A percentile compares a stretch with the other conserved stretches of the same genome.
Conservation (phyloP, 2,329 filamentous ascomycete genomes). For the Plenodomus biglobosus region DNA sequence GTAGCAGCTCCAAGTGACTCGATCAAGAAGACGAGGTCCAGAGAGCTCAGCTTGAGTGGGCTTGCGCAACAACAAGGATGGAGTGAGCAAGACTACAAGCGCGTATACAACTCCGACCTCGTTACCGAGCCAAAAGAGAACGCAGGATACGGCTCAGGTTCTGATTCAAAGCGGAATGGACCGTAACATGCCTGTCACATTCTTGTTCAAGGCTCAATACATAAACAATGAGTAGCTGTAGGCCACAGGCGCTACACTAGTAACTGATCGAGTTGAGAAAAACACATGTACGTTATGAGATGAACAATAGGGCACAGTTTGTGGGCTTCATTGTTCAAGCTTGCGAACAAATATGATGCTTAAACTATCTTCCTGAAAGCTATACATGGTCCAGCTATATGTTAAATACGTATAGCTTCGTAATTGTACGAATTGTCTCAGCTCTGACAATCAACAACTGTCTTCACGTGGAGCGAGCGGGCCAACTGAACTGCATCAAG, state of each 20-base stretch:
- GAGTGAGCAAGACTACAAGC: conserved; percentile 41
- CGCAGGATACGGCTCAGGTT: conserved; percentile 29
- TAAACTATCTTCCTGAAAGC: background rate
- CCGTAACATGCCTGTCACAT: background rate
- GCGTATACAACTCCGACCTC: conserved; percentile 30
- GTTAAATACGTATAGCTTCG: too few relatives aligned
- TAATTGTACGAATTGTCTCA: background rate
- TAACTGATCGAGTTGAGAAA: background rate
- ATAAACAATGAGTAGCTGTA: background rate
- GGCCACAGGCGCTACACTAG: background rate
- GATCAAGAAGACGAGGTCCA: conserved; percentile 32
- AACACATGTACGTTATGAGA: background rate
- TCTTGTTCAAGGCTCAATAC: background rate
- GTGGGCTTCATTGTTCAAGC: background rate
- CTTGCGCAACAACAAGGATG: conserved; percentile 38
- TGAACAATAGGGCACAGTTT: background rate
- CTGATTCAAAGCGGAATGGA: conserved; percentile 4
- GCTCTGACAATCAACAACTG: background rate
- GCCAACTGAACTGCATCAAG: too few relatives aligned
- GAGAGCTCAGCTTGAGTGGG: conserved; percentile 33
- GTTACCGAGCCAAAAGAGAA: conserved; percentile 25
- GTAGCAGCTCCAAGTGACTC: conserved; percentile 26
- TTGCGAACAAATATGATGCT: background rate
- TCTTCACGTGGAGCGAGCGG: too few relatives aligned
- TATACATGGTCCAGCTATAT: too few relatives aligned